Evolutionary conservation across 495 filamentous ascomycete genomes (phyloP), one percentile per base, ranked within the genome.

Genomic region (Hyaloscypha variabilis): DNA sequence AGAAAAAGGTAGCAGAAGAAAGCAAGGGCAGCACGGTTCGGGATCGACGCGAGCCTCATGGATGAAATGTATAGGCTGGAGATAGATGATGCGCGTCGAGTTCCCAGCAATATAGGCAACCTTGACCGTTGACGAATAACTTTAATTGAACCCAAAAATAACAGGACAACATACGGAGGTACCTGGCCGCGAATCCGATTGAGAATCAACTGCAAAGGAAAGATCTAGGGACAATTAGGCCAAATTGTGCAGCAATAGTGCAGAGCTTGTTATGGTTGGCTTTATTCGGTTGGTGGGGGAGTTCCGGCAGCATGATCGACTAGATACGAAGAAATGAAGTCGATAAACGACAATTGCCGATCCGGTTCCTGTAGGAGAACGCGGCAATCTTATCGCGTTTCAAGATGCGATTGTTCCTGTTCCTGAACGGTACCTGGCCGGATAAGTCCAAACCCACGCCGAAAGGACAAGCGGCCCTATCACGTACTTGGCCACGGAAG

Each of bases 101-200:
- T 29, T 24, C 53, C 53, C 8, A 25, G 53, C 4, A 56, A 56
- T 56, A 26, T 29, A 56, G 1, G 25, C 14, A 56, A 8, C 6
- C 17, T 29, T 25, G 53, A 24, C 23, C 21, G 26, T 17, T 25
- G 21, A 29, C 53, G 26, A 56, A 24, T 6, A 51, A 56, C 53
- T 29, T 56, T 56, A 56, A 56, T 26, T 25, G 23, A 17, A 17
- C 14, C 53, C 53, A 56, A 56, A 56, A 56, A 56, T 56, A 56
- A 56, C 25, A 17, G 14, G 6, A 34, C 6, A 13, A 34, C 6
- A 3, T 34, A 34, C 53, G 53, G 53, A 56, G 53, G 23, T 25
- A 56, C 23, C 21, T 23, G 19, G 23, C 53, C 53, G 6, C 19
- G 14, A 25, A 56, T 25, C 53, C 21, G 53, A 24, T 29, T 34